Base-by-base conservation (phyloP, 768 basidiomycete genomes). In the Lactifluus subvellereus region DNA sequence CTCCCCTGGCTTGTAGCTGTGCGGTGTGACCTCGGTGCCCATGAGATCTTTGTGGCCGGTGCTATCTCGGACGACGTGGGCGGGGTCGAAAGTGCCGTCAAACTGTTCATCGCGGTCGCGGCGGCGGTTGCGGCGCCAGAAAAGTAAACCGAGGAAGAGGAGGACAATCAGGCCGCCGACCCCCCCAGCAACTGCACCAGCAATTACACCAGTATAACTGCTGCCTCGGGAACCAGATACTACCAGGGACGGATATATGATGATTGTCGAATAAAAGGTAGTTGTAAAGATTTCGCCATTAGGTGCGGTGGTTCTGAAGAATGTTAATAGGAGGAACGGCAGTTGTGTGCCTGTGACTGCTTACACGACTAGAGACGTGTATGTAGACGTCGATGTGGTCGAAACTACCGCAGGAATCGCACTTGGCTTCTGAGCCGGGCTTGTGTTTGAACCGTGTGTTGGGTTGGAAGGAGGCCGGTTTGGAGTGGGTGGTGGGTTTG, bases 31-130 rank as follows among this genome's bases (percentile, higher is more conserved):
- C 48, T 61, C 66, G 6, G 59, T 61, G 8, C 57, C 64, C 4
- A 53, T 57, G 7, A 69, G 60, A 37, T 69, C 68, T 9, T 55
- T 48, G 66, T 68, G n/a, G 37, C 54, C 71, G 16, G 13, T 40
- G 37, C 27, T 27, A 37, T 72, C 73, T 13, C 67, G 69, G 4
- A 73, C 64, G 50, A 80, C 74, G 4, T 74, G 75, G 61, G 80
- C 80, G 0, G 80, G 79, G 47, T 80, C 80, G 62, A 80, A 80
- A 72, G 79, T 73, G 57, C 79, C 79, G 59, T 81, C 79, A 50
- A 81, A 80, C 20, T 80, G 78, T 57, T 79, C 75, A 27, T 27
- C 27, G 27, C 1, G 27, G 27, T 27, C 27, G 33, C 70, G 64
- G 20, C 40, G 55, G 49, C 61, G 64, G 37, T 72, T 68, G 22